Evolutionary conservation across 352 stramenopile species (phyloP).

Genomic region (Phytophthora tubulina): DNA sequence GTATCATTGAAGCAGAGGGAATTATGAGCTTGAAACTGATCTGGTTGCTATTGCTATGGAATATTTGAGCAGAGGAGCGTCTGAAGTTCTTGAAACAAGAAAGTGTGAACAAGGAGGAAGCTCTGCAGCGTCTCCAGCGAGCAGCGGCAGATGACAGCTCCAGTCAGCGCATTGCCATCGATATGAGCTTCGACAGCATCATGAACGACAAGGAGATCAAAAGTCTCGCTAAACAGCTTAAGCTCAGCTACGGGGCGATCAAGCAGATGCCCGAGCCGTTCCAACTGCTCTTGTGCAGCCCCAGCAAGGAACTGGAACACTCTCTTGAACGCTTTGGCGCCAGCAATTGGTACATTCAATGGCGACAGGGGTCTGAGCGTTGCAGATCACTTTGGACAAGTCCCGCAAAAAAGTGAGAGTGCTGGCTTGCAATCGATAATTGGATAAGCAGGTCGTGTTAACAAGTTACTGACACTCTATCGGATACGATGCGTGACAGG

Average conservation of each 20-base stretch:
- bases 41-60: neutral
- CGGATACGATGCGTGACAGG: conserved; percentile 32
- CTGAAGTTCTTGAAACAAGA: conserved; percentile 58
- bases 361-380: conserved; percentile 49
- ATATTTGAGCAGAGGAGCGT: conserved; percentile 55
- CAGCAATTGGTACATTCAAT: conserved; percentile 69
- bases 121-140: conserved; percentile 42
- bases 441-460: neutral
- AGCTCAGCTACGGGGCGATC: conserved; percentile 73
- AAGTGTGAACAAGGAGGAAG: conserved; percentile 43
- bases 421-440: neutral
- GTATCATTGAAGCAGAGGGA: neutral
- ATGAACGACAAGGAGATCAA: conserved; percentile 88
- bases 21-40: neutral
- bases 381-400: conserved; percentile 67
- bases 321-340: conserved; percentile 74
- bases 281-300: conserved; percentile 69
- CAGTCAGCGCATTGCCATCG: conserved; percentile 65
- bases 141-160: conserved; percentile 29
- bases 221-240: conserved; percentile 82
- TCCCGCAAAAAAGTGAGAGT: conserved; percentile 66
- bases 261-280: conserved; percentile 78
- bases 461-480: neutral
- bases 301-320: conserved; percentile 53
- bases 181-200: conserved; percentile 80